Evolutionary conservation across 2,329 filamentous ascomycete genomes (phyloP).

Genomic region (Diaporthe ampelina): DNA sequence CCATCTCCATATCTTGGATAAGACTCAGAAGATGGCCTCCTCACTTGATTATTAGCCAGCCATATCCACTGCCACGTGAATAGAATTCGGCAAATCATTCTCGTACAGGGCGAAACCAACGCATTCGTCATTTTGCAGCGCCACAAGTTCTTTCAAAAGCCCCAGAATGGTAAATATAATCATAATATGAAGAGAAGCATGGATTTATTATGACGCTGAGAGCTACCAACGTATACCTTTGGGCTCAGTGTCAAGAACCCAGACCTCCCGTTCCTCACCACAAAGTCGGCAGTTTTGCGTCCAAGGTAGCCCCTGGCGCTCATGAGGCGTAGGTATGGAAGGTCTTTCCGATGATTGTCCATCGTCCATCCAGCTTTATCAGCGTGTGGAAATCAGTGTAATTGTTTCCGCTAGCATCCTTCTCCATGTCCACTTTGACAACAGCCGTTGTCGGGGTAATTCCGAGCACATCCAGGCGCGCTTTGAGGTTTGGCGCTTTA

Average conservation of each 20-base stretch:
- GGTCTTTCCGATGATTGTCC: not conserved
- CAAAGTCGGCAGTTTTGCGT: not conserved
- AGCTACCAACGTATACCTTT: not conserved
- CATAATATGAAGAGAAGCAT: too few relatives aligned
- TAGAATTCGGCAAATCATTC: too few relatives aligned
- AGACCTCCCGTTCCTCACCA: not conserved
- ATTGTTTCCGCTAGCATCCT: not conserved
- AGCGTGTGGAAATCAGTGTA: conserved; percentile 11
- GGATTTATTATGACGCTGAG: too few relatives aligned
- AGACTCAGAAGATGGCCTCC: too few relatives aligned
- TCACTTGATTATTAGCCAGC: too few relatives aligned
- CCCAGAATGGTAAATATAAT: too few relatives aligned
- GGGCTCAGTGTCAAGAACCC: too few relatives aligned
- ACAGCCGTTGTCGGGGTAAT: conserved; percentile 6
- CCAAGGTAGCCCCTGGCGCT: not conserved
- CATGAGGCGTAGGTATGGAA: conserved; percentile 9
- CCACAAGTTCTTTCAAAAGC: too few relatives aligned
- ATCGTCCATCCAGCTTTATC: conserved; percentile 1
- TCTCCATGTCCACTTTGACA: conserved; percentile 15
- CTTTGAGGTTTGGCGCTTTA: not conserved
- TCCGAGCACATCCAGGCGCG: not conserved
- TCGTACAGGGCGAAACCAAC: too few relatives aligned
- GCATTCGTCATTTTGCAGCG: too few relatives aligned
- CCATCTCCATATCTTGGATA: too few relatives aligned
- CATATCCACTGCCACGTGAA: too few relatives aligned